Evolutionary conservation across 176 grass and related monocot species (phyloP).

Genomic region (Musa beccarii): DNA sequence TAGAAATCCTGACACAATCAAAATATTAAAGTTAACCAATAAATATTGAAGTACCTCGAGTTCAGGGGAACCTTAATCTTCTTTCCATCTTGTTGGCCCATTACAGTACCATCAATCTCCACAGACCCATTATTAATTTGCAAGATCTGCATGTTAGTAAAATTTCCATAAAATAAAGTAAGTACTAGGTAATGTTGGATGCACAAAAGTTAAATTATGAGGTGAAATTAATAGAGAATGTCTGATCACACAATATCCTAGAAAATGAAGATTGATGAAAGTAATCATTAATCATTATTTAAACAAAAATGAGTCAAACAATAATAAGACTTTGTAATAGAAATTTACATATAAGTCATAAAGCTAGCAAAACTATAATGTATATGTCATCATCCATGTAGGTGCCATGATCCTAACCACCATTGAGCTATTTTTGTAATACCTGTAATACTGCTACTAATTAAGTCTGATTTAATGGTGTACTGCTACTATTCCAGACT

Average conservation of each 20-base stretch:
- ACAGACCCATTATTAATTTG: conserved; percentile 87
- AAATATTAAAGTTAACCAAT: not conserved
- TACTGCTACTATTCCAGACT: no score
- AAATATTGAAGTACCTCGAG: conserved; percentile 50
- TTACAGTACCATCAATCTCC: conserved; percentile 73
- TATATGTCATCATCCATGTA: no score
- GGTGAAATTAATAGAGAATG: not conserved
- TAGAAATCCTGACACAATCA: not conserved
- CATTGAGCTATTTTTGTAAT: no score
- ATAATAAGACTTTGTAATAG: not conserved
- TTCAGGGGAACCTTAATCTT: conserved; percentile 89
- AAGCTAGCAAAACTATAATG: no score
- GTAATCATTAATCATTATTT: not conserved
- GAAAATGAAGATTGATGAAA: not conserved
- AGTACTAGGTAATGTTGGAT: not conserved
- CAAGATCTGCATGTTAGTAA: conserved; percentile 49
- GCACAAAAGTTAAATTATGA: not conserved
- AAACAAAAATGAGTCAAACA: not conserved
- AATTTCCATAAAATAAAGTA: conserved; percentile 3
- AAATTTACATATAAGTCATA: no score
- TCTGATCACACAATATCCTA: not conserved
- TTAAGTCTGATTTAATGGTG: no score
- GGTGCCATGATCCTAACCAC: no score
- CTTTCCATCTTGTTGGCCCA: conserved; percentile 86
- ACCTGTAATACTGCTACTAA: no score